Conservation (phyloP, 768 basidiomycete genomes). For the Pulveroboletus ravenelii region DNA sequence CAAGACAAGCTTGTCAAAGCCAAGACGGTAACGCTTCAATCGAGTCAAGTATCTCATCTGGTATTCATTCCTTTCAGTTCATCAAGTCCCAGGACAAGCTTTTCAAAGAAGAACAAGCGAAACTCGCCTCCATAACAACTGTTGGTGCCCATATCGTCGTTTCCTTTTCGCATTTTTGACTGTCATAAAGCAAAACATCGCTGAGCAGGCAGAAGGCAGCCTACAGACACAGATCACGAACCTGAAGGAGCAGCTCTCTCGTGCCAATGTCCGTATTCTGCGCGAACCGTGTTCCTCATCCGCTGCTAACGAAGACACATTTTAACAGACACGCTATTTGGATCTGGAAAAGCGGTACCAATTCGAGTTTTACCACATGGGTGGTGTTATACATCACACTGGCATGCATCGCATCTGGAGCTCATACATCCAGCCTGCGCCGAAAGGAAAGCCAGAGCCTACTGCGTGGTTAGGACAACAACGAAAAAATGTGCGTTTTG, state of each 20-base stretch:
- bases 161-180: conserved; percentile 7
- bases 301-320: conserved; percentile 1
- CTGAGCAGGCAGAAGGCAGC: conserved; percentile 69
- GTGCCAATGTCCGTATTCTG: conserved; percentile 44
- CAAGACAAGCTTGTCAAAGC: conserved; percentile 81
- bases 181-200: conserved; percentile 38
- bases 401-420: conserved; percentile 62
- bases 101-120: conserved; percentile 75
- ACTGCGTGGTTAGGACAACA: conserved; percentile 70
- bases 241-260: conserved; percentile 58
- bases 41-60: neutral
- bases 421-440: conserved; percentile 50
- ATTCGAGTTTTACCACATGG: conserved; percentile 77
- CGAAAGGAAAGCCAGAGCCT: conserved; percentile 44
- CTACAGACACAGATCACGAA: conserved; percentile 62
- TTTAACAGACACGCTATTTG: conserved; percentile 40
- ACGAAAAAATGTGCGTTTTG: conserved; percentile 41
- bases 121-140: conserved; percentile 41
- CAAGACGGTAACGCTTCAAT: conserved; percentile 46
- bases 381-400: conserved; percentile 64
- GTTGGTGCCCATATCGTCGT: conserved; percentile 32
- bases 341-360: conserved; percentile 61
- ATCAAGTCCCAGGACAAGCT: conserved; percentile 90
- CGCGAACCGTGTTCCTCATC: neutral
- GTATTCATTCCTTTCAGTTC: conserved; percentile 49